phyloP scores from a whole-genome alignment of 1,284 basidiomycete species.

The Dichomitus squalens region DNA sequence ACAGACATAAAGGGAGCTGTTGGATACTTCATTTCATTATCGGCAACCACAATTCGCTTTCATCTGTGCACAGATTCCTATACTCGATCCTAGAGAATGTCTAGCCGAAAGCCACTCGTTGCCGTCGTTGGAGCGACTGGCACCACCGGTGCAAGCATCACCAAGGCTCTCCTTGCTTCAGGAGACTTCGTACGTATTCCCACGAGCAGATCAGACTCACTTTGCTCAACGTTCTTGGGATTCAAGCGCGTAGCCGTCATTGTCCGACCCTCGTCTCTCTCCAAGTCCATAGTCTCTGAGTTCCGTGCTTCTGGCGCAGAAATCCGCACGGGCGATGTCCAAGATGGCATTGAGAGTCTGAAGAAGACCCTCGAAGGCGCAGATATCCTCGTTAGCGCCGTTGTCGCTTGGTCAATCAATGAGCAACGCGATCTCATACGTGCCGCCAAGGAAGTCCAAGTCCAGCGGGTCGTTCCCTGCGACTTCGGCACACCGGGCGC shows the following conservation, averaged over 20 bases:
- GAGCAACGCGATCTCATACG: slow-evolving; percentile 17
- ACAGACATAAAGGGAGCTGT: too few relatives aligned
- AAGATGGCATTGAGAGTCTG: slow-evolving; percentile 6
- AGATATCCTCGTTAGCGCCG: slow-evolving; percentile 16
- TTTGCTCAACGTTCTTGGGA: not conserved
- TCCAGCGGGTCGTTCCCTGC: slow-evolving; percentile 22
- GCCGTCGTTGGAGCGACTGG: slow-evolving; percentile 28
- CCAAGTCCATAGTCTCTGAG: slow-evolving; percentile 6
- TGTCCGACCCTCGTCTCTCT: slow-evolving; percentile 11
- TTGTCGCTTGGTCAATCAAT: not conserved
- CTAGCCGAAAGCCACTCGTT: slow-evolving; percentile 19
- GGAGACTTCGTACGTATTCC: slow-evolving; percentile 20
- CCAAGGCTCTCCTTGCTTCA: slow-evolving; percentile 16
- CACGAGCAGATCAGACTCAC: not conserved
- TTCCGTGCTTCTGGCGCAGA: slow-evolving; percentile 10
- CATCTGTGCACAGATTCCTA: not conserved
- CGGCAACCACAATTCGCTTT: too few relatives aligned
- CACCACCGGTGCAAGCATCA: slow-evolving; percentile 19
- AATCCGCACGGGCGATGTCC: slow-evolving; percentile 16
- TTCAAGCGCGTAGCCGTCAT: slow-evolving; percentile 8
- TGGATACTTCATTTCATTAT: too few relatives aligned
- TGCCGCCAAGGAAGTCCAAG: slow-evolving; percentile 10
- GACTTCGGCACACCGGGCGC: slow-evolving; percentile 22
- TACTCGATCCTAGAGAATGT: not conserved
- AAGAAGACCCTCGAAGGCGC: slow-evolving; percentile 17